Evolutionary conservation across 441 rosid genomes (phyloP).

Genomic region (Gossypium lobatum): DNA sequence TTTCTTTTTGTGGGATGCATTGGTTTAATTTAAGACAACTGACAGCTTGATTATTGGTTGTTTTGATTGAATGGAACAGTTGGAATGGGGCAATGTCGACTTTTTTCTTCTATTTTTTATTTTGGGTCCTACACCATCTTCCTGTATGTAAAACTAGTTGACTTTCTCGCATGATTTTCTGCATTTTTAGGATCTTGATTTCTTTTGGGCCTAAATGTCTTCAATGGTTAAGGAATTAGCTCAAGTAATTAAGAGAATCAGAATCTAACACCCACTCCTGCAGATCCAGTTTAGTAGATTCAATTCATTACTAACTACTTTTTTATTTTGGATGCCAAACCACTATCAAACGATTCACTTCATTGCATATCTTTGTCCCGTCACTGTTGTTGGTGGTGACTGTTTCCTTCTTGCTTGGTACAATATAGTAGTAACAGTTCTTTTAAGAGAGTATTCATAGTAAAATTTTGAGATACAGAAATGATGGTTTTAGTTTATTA

Average conservation of each 20-base stretch:
- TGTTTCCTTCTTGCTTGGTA: neutral
- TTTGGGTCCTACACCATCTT: conserved; percentile 5
- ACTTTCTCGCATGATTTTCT: neutral
- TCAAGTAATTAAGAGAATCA: conserved; percentile 2
- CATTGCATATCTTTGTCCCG: neutral
- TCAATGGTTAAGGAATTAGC: neutral
- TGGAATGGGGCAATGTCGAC: neutral
- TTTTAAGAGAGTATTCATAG: neutral
- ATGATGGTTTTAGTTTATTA: neutral
- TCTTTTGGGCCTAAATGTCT: neutral
- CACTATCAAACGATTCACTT: neutral
- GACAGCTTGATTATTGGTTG: neutral
- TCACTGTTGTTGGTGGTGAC: neutral
- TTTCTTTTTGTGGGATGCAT: neutral
- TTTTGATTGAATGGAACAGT: neutral
- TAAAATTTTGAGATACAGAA: neutral
- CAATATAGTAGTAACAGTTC: neutral
- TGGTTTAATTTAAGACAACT: neutral
- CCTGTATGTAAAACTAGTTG: conserved; percentile 5
- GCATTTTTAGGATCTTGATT: neutral
- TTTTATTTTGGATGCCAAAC: too few species aligned
- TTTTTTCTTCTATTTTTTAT: neutral
- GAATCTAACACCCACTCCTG: neutral
- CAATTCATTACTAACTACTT: too few species aligned
- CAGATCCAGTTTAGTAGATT: neutral